Conservation (phyloP, 805 yeast genomes). For the Teunomyces tritomae region DNA sequence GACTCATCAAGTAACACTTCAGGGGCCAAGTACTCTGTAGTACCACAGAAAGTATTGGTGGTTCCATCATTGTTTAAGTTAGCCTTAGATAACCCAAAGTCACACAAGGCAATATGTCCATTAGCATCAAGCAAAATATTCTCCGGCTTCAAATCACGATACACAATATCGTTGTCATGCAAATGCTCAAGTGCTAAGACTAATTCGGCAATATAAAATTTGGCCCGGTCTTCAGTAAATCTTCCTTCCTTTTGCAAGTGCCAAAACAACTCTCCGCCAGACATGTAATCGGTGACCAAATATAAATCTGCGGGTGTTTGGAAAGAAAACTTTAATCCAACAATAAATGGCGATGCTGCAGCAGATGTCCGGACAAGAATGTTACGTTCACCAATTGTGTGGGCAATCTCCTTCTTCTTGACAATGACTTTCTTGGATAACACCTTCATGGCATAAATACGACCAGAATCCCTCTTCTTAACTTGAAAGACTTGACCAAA, state of each 20-base stretch:
- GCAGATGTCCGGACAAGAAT: constrained; percentile 90
- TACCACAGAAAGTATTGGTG: constrained; percentile 96
- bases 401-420: constrained; percentile 95
- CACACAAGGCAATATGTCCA: constrained; percentile 97
- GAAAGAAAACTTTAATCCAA: constrained; percentile 91
- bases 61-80: constrained; percentile 82
- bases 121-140: constrained; percentile 92
- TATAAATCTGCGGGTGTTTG: constrained; percentile 93
- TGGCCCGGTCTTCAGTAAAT: constrained; percentile 89
- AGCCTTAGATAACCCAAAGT: constrained; percentile 94
- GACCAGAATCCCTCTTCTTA: constrained; percentile 79
- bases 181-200: constrained; percentile 90
- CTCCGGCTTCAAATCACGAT: constrained; percentile 96
- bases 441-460: constrained; percentile 97
- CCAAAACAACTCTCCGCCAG: constrained; percentile 97
- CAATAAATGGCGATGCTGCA: constrained; percentile 88
- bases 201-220: constrained; percentile 94
- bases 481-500: constrained; percentile 98
- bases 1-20: constrained; percentile 92
- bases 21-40: constrained; percentile 97
- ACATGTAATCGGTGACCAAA: constrained; percentile 94
- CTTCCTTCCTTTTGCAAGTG: constrained; percentile 96
- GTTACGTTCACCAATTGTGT: constrained; percentile 95
- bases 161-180: constrained; percentile 93
- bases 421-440: constrained; percentile 92